Percentiles rank a stretch among this genome's conserved stretches.
These are phyloP conservation scores for Auricularia auricula-judae DNA, from an alignment of 768 basidiomycete genomes.

Conservation along the genomic window DNA sequence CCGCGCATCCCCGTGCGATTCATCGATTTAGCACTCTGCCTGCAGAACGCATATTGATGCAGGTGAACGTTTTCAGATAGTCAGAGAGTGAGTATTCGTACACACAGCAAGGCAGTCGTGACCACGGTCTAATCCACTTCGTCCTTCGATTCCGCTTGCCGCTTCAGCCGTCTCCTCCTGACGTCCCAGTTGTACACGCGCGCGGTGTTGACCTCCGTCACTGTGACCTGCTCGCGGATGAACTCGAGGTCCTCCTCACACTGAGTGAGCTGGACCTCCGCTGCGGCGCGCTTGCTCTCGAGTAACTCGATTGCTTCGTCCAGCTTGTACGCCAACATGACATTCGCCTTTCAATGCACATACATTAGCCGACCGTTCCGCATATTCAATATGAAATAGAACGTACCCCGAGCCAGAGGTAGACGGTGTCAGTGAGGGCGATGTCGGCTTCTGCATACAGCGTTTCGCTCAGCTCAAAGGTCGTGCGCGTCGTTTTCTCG, in stretches of 20 bases:
- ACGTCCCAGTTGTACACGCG: conserved; percentile 96
- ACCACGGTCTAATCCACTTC: conserved; percentile 7
- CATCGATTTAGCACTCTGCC: no score
- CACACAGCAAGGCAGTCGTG: background rate
- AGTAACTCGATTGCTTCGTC: conserved; percentile 67
- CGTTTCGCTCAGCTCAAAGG: conserved; percentile 94
- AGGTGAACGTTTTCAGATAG: background rate
- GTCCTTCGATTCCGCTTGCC: conserved; percentile 24
- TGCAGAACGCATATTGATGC: no score
- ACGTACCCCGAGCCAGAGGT: conserved; percentile 90
- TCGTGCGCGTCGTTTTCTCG: conserved; percentile 57
- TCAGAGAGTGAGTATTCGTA: background rate
- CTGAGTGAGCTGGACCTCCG: conserved; percentile 52
- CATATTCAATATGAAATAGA: background rate
- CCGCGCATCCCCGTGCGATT: no score
- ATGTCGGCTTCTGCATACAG: conserved; percentile 86
- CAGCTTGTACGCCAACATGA: conserved; percentile 91
- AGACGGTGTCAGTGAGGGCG: conserved; percentile 79
- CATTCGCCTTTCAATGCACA: conserved; percentile 61
- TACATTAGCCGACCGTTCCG: background rate
- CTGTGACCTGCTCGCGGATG: conserved; percentile 85
- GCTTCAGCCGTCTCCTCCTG: conserved; percentile 57
- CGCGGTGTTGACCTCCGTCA: conserved; percentile 94
- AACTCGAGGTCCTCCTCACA: conserved; percentile 86
- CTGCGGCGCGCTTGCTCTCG: conserved; percentile 58